A percentile compares a stretch with the other conserved stretches of the same genome.
These are phyloP conservation scores for Paramarasmius palmivorus DNA, from an alignment of 1,284 basidiomycete species.

Conservation along the genomic window DNA sequence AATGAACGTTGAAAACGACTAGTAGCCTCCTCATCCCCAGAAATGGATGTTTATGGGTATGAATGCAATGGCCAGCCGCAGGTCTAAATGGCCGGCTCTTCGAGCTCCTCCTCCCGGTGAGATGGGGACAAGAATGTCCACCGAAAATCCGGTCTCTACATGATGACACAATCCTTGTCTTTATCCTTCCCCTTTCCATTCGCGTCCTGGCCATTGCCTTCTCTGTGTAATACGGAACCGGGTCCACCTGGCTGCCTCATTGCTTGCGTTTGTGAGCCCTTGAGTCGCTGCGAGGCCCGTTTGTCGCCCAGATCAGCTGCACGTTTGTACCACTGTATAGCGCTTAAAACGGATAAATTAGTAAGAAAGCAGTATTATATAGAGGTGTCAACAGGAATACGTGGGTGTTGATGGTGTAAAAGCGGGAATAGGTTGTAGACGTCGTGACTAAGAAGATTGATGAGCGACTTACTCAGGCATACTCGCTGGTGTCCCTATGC, in stretches of 20 bases:
- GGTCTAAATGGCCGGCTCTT: too few species aligned
- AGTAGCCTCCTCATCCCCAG: too few species aligned
- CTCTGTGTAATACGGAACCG: slow-evolving; percentile 56
- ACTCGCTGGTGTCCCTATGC: slow-evolving; percentile 77
- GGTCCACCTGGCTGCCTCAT: slow-evolving; percentile 59
- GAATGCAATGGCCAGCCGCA: too few species aligned
- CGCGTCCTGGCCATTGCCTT: slow-evolving; percentile 39
- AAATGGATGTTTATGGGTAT: too few species aligned
- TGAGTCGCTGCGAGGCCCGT: slow-evolving; percentile 87
- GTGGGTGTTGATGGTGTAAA: too few species aligned
- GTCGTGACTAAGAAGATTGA: slow-evolving; percentile 3
- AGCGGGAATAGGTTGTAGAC: slow-evolving; percentile 4
- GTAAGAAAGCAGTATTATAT: neutral
- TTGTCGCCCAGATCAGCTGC: slow-evolving; percentile 96
- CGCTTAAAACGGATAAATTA: slow-evolving; percentile 39
- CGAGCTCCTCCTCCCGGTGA: neutral
- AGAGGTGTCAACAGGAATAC: neutral
- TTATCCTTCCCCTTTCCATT: slow-evolving; percentile 43
- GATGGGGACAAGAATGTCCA: neutral
- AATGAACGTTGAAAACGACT: too few species aligned
- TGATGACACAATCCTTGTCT: slow-evolving; percentile 82
- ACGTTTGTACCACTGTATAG: slow-evolving; percentile 83
- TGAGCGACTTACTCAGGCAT: slow-evolving; percentile 59
- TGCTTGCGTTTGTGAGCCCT: slow-evolving; percentile 56
- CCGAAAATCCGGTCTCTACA: slow-evolving; percentile 45